Evolutionary conservation across 2,329 filamentous ascomycete species (phyloP), one percentile per base, ranked within the genome.

Genomic region (Colletotrichum sp.): DNA sequence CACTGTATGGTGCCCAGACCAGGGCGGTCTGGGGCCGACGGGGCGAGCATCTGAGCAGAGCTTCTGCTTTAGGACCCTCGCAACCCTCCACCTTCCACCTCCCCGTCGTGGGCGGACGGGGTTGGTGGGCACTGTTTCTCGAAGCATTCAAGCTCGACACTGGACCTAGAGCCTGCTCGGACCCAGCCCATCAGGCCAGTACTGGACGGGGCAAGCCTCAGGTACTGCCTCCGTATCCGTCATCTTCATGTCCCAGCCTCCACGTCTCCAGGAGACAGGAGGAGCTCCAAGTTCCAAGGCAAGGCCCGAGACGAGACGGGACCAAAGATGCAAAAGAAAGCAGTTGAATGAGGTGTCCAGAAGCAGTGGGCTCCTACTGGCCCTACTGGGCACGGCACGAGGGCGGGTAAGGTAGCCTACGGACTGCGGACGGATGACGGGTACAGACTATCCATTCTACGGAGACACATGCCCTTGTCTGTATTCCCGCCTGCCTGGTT

Each of bases 11-110:
- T 59, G 28, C 68, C 32, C 62, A 63, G 72, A 39, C 62, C 15
- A 75, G 62, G 69, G 60, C 52, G 59, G 59, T 60, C 68, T 71
- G 62, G 67, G 67, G 72, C 72, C 72, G 68, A 75, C 72, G 21
- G 28, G 34, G 68, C 55, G 57, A 70, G n/a, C 49, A 57, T 60
- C 69, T 65, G 70, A 68, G 69, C 73, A 76, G 73, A 76, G 73
- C 64, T 72, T 73, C 70, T 73, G 70, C 73, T 73, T 39, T 63
- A n/a, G 26, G 63, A 59, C 64, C 57, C 63, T 68, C 57, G 55
- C 44, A 52, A 39, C 24, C 39, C 55, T 73, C 71, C 73, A 76
- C 73, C 57, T 68, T 63, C 73, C 73, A 72, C 69, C 32, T 64
- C 57, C 69, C 63, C 69, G 68, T 67, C 68, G 52, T 67, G 36